A percentile compares a stretch with the other conserved stretches of the same genome.
phyloP scores from a whole-genome alignment of 2,329 filamentous ascomycete species.

The Fusarium sp. region DNA sequence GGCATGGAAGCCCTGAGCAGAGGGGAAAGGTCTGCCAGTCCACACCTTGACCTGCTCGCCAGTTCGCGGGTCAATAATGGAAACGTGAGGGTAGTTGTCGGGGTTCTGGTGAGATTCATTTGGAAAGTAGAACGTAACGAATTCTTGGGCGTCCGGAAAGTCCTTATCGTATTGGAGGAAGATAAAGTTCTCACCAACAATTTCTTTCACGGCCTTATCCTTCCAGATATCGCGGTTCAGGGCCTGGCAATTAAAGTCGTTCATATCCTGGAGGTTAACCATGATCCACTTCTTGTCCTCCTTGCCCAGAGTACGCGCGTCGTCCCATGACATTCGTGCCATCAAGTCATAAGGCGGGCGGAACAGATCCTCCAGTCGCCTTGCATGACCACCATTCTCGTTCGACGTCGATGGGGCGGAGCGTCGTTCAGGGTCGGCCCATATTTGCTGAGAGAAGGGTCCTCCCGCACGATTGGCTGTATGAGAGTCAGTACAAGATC shows the following conservation, averaged over 20 bases:
- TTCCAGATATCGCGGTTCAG: conserved; percentile 98
- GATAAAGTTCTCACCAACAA: conserved; percentile 91
- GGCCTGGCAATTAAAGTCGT: conserved; percentile 93
- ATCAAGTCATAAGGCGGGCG: conserved; percentile 93
- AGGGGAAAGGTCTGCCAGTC: conserved; percentile 85
- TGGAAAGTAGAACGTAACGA: conserved; percentile 89
- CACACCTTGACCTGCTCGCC: conserved; percentile 98
- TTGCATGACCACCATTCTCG: conserved; percentile 74
- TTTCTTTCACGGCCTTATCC: conserved; percentile 79
- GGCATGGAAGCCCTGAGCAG: conserved; percentile 83
- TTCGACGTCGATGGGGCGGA: conserved; percentile 40
- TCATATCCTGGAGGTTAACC: conserved; percentile 94
- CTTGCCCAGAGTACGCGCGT: conserved; percentile 86
- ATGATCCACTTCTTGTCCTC: conserved; percentile 93
- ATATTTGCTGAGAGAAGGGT: conserved; percentile 57
- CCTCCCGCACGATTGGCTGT: conserved; percentile 47
- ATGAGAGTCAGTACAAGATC: conserved; percentile 13
- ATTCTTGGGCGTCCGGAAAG: conserved; percentile 81
- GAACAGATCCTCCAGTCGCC: conserved; percentile 89
- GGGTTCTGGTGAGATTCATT: conserved; percentile 77
- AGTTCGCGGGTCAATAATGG: conserved; percentile 93
- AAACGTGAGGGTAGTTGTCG: conserved; percentile 95
- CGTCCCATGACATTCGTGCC: conserved; percentile 81
- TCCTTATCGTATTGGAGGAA: conserved; percentile 95
- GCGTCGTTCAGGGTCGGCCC: conserved; percentile 48